Percentiles rank a stretch among this genome's conserved stretches.
Evolutionary conservation across 495 filamentous ascomycete genomes (phyloP).

Genomic region (Tuber indicum): DNA sequence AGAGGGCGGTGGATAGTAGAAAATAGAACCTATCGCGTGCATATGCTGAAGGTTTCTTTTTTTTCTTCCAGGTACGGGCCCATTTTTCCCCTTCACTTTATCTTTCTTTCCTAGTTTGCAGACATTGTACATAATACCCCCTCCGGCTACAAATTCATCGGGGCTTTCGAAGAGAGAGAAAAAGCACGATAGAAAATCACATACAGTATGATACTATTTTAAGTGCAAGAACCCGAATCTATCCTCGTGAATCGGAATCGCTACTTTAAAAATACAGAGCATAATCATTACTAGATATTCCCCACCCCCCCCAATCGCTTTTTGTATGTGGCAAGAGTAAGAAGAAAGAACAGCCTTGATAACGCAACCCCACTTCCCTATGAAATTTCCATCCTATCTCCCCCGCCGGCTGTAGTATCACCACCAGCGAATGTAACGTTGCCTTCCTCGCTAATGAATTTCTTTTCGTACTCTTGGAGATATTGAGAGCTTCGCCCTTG

Average conservation of each 20-base stretch:
- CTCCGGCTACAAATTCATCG: background rate
- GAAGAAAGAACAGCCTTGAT: background rate
- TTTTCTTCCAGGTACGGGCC: background rate
- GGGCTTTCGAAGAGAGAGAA: background rate
- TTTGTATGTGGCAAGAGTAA: background rate
- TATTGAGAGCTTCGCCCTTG: slow-evolving; percentile 80
- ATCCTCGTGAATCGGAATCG: background rate
- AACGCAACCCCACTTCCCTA: slow-evolving; percentile 38
- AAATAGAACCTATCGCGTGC: background rate
- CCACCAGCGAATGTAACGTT: slow-evolving; percentile 56
- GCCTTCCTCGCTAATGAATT: slow-evolving; percentile 83
- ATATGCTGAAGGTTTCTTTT: background rate
- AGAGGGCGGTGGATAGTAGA: slow-evolving; percentile 42
- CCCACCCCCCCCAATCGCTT: background rate
- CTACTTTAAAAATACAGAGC: background rate
- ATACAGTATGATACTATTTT: background rate
- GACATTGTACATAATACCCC: background rate
- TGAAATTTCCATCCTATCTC: slow-evolving; percentile 79
- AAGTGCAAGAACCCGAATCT: background rate
- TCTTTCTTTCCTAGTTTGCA: background rate
- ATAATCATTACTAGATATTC: background rate
- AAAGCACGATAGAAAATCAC: background rate
- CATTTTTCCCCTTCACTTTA: background rate
- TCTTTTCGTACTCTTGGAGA: slow-evolving; percentile 80
- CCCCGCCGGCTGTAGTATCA: slow-evolving; percentile 55